A percentile compares a stretch with the other conserved stretches of the same genome.
Conservation (phyloP, 1,284 basidiomycete genomes). For the Leucoagaricus sp. region DNA sequence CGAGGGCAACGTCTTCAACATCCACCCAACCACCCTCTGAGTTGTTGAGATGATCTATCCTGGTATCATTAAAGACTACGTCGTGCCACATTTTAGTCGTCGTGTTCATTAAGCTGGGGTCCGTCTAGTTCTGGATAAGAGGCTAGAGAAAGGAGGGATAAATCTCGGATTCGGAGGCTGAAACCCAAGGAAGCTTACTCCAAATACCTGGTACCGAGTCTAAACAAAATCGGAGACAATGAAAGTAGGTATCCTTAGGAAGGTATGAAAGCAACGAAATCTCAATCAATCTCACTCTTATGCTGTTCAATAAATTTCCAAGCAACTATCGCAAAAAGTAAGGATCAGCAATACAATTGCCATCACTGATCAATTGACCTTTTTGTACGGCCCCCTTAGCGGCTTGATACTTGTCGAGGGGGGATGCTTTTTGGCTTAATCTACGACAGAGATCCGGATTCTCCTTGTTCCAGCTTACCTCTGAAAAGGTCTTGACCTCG, state of each 20-base stretch:
- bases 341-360: neutral
- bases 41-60: constrained; percentile 20
- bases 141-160: too few species aligned
- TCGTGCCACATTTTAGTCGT: neutral
- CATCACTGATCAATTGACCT: neutral
- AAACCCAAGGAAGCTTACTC: constrained; percentile 18
- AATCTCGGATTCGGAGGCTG: too few species aligned
- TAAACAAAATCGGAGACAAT: too few species aligned
- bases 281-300: too few species aligned
- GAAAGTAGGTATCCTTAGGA: too few species aligned
- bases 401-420: neutral
- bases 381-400: neutral
- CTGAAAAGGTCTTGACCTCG: constrained; percentile 34
- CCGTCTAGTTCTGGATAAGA: neutral
- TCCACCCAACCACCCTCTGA: constrained; percentile 28
- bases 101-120: neutral
- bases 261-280: too few species aligned
- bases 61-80: neutral
- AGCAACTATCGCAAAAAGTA: neutral
- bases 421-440: constrained; percentile 40
- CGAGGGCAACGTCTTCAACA: constrained; percentile 30
- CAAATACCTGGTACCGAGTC: constrained; percentile 40
- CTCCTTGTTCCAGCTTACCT: constrained; percentile 61
- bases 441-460: constrained; percentile 42
- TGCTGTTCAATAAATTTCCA: neutral